phyloP scores from a whole-genome alignment of 2,329 filamentous ascomycete genomes.

The Verticillium nubilum region DNA sequence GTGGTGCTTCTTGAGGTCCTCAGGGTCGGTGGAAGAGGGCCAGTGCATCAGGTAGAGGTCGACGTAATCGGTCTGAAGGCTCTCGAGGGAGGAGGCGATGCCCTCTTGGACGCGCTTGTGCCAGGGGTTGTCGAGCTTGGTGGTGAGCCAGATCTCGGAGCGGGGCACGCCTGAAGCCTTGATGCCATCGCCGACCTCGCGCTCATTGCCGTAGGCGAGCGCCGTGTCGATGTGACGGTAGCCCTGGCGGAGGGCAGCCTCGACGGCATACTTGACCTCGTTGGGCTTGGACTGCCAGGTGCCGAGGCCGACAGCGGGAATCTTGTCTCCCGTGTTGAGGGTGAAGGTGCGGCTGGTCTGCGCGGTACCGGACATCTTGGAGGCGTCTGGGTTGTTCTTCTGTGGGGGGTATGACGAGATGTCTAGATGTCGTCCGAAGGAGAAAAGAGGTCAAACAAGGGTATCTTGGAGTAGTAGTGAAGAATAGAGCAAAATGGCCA shows the following conservation, averaged over 20 bases:
- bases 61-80: conserved; percentile 59
- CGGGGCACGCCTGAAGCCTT: conserved; percentile 59
- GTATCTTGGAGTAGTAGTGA: not conserved
- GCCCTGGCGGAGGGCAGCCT: conserved; percentile 59
- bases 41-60: conserved; percentile 71
- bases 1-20: conserved; percentile 60
- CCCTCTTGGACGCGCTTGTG: conserved; percentile 64
- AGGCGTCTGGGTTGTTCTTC: no score
- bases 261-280: conserved; percentile 66
- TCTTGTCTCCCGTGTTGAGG: conserved; percentile 72
- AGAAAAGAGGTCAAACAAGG: not conserved
- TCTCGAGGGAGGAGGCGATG: conserved; percentile 53
- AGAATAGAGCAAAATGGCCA: not conserved
- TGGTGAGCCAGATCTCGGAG: conserved; percentile 65
- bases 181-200: conserved; percentile 62
- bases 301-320: conserved; percentile 70
- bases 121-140: conserved; percentile 78
- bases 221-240: conserved; percentile 77
- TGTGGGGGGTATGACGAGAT: no score
- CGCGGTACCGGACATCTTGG: conserved; percentile 8
- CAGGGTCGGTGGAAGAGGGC: conserved; percentile 59
- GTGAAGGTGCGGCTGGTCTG: conserved; percentile 50
- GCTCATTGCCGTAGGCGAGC: conserved; percentile 72
- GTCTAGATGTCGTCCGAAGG: not conserved
- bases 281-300: conserved; percentile 73